Percentiles rank a stretch among this genome's conserved stretches.
phyloP scores from a whole-genome alignment of 2,329 filamentous ascomycete species.

The Albifimbria verrucaria region DNA sequence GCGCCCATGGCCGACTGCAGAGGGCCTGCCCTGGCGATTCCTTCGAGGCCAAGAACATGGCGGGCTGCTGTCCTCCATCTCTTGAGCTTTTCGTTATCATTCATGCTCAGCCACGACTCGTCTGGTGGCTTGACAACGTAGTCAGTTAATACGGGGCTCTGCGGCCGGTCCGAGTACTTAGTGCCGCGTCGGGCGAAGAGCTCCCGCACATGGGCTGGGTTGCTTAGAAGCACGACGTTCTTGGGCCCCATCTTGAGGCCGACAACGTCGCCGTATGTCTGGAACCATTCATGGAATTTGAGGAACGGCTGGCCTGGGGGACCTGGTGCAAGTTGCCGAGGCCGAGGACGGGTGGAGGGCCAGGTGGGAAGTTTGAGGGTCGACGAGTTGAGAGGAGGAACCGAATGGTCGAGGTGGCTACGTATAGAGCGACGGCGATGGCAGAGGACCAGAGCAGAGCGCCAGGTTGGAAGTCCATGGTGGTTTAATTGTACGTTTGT shows the following conservation, averaged over 20 bases:
- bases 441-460: background rate
- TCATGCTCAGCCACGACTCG: background rate
- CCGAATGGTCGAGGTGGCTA: background rate
- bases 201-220: conserved; percentile 25
- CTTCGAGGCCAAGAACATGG: background rate
- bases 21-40: background rate
- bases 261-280: conserved; percentile 28
- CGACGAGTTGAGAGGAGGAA: conserved; percentile 7
- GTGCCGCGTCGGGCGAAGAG: conserved; percentile 31
- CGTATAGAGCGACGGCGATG: background rate
- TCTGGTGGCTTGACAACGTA: conserved; percentile 12
- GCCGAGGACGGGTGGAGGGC: conserved; percentile 11
- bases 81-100: background rate
- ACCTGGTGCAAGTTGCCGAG: conserved; percentile 17
- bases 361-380: conserved; percentile 15
- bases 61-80: background rate
- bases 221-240: conserved; percentile 27
- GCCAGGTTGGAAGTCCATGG: background rate
- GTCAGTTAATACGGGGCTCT: conserved; percentile 16
- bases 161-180: conserved; percentile 31
- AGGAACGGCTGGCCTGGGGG: conserved; percentile 14
- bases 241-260: conserved; percentile 21
- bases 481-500: no score
- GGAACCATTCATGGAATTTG: conserved; percentile 26
- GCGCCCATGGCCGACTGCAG: background rate